Percentiles rank a stretch among this genome's conserved stretches.
phyloP scores from a whole-genome alignment of 768 basidiomycete species.

The Collybia nuda region DNA sequence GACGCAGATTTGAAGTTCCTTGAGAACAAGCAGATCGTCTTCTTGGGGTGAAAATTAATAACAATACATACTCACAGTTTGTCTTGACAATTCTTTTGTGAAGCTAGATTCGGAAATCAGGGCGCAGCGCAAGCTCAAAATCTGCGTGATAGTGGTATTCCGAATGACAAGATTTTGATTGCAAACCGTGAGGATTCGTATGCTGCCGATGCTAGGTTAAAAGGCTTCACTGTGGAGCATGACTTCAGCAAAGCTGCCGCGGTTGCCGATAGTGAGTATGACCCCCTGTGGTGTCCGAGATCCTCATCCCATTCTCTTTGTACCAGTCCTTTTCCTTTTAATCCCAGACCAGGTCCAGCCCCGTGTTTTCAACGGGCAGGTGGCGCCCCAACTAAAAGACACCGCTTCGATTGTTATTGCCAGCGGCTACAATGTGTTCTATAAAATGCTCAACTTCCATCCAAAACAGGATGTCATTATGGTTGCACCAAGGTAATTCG shows the following conservation, averaged over 20 bases:
- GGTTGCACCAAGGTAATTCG: slow-evolving; percentile 58
- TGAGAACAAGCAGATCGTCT: slow-evolving; percentile 52
- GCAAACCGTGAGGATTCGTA: slow-evolving; percentile 60
- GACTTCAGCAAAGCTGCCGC: slow-evolving; percentile 55
- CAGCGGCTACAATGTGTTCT: slow-evolving; percentile 68
- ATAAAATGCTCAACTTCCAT: slow-evolving; percentile 53
- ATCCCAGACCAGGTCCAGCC: slow-evolving; percentile 68
- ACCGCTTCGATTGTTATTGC: slow-evolving; percentile 54
- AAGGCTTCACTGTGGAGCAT: slow-evolving; percentile 57
- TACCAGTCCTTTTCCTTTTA: slow-evolving; percentile 55
- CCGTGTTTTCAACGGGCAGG: slow-evolving; percentile 54
- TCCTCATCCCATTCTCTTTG: not conserved
- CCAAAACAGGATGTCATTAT: slow-evolving; percentile 59
- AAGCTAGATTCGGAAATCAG: slow-evolving; percentile 58
- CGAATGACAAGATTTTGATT: slow-evolving; percentile 59
- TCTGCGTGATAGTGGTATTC: slow-evolving; percentile 59
- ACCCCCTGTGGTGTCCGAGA: not conserved
- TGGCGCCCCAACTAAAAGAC: slow-evolving; percentile 50
- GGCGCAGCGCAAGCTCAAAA: slow-evolving; percentile 69
- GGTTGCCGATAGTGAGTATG: slow-evolving; percentile 49
- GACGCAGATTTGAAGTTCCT: slow-evolving; percentile 55
- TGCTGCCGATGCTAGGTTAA: slow-evolving; percentile 54
- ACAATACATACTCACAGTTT: not conserved
- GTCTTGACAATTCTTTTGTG: not conserved
- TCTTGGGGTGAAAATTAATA: slow-evolving; percentile 46